A percentile compares a stretch with the other conserved stretches of the same genome.
phyloP scores from a whole-genome alignment of 2,329 filamentous ascomycete species.

The Aspergillus sp. region DNA sequence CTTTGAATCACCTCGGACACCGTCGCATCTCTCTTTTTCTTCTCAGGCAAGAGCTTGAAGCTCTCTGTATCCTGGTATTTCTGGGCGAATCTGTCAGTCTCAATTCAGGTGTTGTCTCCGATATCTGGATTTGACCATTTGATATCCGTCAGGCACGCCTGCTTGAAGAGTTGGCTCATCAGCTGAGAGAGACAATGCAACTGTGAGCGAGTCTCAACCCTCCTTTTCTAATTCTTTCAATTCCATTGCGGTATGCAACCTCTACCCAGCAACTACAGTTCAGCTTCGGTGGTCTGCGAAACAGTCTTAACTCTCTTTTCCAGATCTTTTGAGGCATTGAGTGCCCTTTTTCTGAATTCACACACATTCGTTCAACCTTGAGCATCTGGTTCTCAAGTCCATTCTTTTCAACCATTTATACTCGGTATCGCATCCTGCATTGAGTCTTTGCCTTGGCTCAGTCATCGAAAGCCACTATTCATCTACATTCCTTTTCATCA shows the following conservation, averaged over 20 bases:
- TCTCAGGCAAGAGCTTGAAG: conserved; percentile 34
- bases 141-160: conserved; percentile 19
- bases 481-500: conserved; percentile 12
- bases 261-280: conserved; percentile 6
- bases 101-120: conserved; percentile 14
- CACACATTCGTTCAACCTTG: conserved; percentile 25
- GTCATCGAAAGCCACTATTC: conserved; percentile 2
- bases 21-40: conserved; percentile 22
- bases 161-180: conserved; percentile 23
- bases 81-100: conserved; percentile 25
- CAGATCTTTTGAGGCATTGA: conserved; percentile 37
- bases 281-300: background rate
- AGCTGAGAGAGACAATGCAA: conserved; percentile 31
- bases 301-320: conserved; percentile 9
- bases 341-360: conserved; percentile 31
- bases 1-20: conserved; percentile 2
- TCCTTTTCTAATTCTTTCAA: conserved; percentile 27
- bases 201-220: conserved; percentile 21
- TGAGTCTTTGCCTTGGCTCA: conserved; percentile 8
- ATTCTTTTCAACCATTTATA: conserved; percentile 16
- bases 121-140: conserved; percentile 17
- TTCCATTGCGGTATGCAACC: conserved; percentile 25
- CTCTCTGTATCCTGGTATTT: conserved; percentile 27
- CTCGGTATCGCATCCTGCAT: conserved; percentile 4
- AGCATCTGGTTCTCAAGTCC: conserved; percentile 26